These are phyloP conservation scores for Gynostemma pentaphyllum DNA, from an alignment of 306 rosid genomes.

Conservation along the genomic window DNA sequence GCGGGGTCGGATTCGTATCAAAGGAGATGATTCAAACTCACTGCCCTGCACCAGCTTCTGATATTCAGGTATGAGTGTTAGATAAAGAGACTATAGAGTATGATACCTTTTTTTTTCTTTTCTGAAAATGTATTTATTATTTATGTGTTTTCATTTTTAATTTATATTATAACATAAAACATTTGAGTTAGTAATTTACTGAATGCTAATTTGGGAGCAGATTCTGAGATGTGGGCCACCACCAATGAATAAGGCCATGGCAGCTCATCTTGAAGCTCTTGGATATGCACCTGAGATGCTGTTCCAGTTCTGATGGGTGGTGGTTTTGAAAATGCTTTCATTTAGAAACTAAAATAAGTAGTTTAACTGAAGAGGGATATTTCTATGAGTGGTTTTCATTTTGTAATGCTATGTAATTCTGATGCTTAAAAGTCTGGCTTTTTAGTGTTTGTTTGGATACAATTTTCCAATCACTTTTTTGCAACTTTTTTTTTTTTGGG, in stretches of 20 bases:
- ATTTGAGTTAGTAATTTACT: too few species aligned
- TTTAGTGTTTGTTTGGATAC: not conserved
- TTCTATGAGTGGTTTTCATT: not conserved
- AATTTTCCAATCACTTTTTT: not conserved
- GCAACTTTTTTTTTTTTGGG: not conserved
- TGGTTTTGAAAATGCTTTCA: not conserved
- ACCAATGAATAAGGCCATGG: conserved; percentile 38
- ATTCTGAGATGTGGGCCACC: conserved; percentile 47
- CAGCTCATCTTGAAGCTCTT: conserved; percentile 28
- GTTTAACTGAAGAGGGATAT: not conserved
- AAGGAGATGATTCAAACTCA: conserved; percentile 87
- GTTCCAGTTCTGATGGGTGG: conserved; percentile 34
- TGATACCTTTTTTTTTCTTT: too few species aligned
- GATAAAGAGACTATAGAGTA: not conserved
- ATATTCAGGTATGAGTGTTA: conserved; percentile 41
- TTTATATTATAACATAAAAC: too few species aligned
- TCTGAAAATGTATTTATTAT: too few species aligned
- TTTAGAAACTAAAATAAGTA: not conserved
- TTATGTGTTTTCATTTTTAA: too few species aligned
- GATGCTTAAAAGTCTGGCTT: not conserved
- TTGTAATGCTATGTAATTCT: not conserved
- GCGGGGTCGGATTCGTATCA: conserved; percentile 84
- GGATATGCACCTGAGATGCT: conserved; percentile 36
- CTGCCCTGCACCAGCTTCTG: conserved; percentile 67
- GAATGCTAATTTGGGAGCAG: conserved; percentile 21